phyloP scores from a whole-genome alignment of 2,329 filamentous ascomycete genomes.

The Dichotomopilus funicola region DNA sequence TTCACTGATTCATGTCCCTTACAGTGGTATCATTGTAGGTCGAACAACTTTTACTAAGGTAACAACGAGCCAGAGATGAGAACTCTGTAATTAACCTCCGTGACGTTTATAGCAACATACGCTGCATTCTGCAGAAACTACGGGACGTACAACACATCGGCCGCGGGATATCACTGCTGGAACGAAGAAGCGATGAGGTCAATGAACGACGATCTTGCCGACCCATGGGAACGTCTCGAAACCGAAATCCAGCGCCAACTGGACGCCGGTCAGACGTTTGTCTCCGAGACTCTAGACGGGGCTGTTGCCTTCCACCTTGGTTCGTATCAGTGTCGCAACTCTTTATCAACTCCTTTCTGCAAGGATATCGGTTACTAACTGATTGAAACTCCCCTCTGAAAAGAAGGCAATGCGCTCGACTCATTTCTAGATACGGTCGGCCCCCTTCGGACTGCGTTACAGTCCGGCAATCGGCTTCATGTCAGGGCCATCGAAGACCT shows the following conservation, averaged over 20 bases:
- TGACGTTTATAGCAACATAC: conserved; percentile 27
- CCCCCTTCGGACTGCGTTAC: conserved; percentile 26
- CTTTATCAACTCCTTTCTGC: neutral
- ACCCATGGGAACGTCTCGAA: conserved; percentile 29
- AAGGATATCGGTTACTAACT: neutral
- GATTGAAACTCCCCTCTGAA: neutral
- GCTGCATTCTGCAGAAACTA: conserved; percentile 38
- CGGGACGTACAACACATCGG: conserved; percentile 31
- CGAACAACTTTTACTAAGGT: neutral
- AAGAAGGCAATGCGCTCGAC: conserved; percentile 14
- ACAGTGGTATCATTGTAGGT: conserved; percentile 27
- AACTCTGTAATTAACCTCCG: neutral
- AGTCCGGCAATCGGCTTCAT: conserved; percentile 26
- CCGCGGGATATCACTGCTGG: conserved; percentile 33
- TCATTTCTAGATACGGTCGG: neutral
- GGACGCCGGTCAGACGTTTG: neutral
- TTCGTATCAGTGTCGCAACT: neutral
- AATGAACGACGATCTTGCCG: conserved; percentile 31
- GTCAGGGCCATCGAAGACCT: conserved; percentile 25
- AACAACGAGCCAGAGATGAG: neutral
- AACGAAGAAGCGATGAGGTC: conserved; percentile 37
- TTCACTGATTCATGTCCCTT: neutral
- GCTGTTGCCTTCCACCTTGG: neutral
- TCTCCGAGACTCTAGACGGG: neutral
- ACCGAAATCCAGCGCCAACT: conserved; percentile 15